These are phyloP conservation scores for Paramecium caudatum DNA, from an alignment of 73 alveolate genomes.

Conservation along the genomic window DNA sequence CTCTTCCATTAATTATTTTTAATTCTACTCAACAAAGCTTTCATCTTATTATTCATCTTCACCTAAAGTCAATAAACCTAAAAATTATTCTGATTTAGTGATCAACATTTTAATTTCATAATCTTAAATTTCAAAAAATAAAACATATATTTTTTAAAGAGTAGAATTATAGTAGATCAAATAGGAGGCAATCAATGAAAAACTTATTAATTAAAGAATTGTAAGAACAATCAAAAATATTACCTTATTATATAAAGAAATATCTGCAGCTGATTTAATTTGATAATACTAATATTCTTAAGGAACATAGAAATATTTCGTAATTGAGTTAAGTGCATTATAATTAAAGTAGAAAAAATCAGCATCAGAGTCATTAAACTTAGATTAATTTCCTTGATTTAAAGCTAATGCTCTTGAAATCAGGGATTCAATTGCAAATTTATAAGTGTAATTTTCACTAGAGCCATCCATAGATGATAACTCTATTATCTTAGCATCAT, in stretches of 20 bases:
- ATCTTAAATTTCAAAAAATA: constrained; percentile 8
- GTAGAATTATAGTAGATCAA: neutral
- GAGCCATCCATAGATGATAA: neutral
- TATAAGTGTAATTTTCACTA: neutral
- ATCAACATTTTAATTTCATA: neutral
- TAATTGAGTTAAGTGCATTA: neutral
- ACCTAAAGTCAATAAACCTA: neutral
- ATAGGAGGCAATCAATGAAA: neutral
- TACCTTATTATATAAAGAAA: neutral
- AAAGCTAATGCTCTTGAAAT: neutral
- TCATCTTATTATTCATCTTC: constrained; percentile 28
- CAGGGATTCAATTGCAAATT: neutral
- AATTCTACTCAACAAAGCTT: neutral
- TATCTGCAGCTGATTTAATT: neutral
- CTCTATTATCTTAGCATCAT: neutral
- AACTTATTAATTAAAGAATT: neutral
- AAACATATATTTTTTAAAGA: neutral
- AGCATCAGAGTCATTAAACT: constrained; percentile 21
- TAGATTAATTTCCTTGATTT: neutral
- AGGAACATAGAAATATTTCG: neutral
- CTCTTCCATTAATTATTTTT: neutral
- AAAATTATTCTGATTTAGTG: neutral
- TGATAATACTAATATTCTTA: neutral
- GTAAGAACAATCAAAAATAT: neutral
- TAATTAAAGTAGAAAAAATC: constrained; percentile 19